Base-by-base conservation (phyloP, 306 rosid genomes). In the Mimosa bimucronata region DNA sequence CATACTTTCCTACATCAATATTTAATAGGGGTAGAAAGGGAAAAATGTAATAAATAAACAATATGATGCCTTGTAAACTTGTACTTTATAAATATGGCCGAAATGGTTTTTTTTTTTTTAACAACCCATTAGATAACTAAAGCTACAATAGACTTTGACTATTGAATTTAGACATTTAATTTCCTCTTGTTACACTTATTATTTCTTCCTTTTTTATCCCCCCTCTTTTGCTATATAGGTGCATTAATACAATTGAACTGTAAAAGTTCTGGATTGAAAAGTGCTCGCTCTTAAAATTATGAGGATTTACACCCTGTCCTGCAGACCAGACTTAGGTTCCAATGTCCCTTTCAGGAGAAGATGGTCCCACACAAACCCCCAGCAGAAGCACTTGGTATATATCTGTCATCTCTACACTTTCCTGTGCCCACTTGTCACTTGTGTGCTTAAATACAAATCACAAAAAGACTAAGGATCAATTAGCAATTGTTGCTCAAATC, bases 361-460 rank as follows among this genome's bases (percentile, higher is more conserved):
- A 80, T 87, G 85, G n/a, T 14, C 28, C 65, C 67, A 72, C 84
- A 66, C 41, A 79, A 79, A 42, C 77, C 77, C 82, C 74, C 84
- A 80, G 78, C 26, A 67, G 31, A 80, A 77, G 69, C 81, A 53
- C 19, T 73, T 80, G 76, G 29, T 73, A 72, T 67, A 80, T 60
- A 60, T 67, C 52, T 74, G 50, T 60, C 44, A 40, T 48, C 58
- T 71, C 67, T 71, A 23, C 19, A 1, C 52, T 37, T 16, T 45
- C 77, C 52, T 85, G 62, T 76, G 66, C 60, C 80, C 61, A 34
- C 81, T 37, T 80, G 30, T 71, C 61, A 26, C 81, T 37, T 80
- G 25, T 71, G 64, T 45, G 37, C 58, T 73, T 73, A 65, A 64
- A 77, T 72, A 79, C 84, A 44, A 77, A 73, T n/a, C 77, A 68